Percentiles rank a stretch among this genome's conserved stretches.
These are phyloP conservation scores for Clonostachys rhizophaga DNA, from an alignment of 2,329 filamentous ascomycete species.

Conservation along the genomic window DNA sequence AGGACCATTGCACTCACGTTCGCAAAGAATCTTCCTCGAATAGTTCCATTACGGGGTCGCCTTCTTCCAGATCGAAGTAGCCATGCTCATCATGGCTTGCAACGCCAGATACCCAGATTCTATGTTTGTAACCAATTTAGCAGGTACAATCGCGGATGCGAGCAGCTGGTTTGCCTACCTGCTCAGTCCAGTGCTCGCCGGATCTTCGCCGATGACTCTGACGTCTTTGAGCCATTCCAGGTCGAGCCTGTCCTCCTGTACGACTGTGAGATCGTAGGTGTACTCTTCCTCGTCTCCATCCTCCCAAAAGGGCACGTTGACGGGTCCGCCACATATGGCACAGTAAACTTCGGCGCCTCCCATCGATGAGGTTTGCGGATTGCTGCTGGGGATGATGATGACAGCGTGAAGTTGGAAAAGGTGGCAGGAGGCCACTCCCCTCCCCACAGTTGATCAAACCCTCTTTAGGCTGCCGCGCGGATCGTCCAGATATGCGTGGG, in stretches of 20 bases:
- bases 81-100: background rate
- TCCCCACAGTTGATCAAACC: no score
- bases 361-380: background rate
- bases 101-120: background rate
- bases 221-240: background rate
- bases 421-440: no score
- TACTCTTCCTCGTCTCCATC: background rate
- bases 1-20: background rate
- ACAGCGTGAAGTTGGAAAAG: no score
- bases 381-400: no score
- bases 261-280: background rate
- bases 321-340: slow-evolving; percentile 4
- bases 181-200: background rate
- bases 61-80: background rate
- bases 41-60: background rate
- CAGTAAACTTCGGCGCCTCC: slow-evolving; percentile 5
- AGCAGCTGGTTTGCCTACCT: background rate
- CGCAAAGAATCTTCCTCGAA: background rate
- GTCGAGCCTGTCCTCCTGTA: background rate
- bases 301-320: background rate
- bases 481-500: no score
- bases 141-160: background rate
- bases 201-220: background rate
- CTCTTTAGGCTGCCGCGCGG: no score
- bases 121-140: background rate